phyloP scores from a whole-genome alignment of 257 asterid genomes.

The Knoxia roxburghii region DNA sequence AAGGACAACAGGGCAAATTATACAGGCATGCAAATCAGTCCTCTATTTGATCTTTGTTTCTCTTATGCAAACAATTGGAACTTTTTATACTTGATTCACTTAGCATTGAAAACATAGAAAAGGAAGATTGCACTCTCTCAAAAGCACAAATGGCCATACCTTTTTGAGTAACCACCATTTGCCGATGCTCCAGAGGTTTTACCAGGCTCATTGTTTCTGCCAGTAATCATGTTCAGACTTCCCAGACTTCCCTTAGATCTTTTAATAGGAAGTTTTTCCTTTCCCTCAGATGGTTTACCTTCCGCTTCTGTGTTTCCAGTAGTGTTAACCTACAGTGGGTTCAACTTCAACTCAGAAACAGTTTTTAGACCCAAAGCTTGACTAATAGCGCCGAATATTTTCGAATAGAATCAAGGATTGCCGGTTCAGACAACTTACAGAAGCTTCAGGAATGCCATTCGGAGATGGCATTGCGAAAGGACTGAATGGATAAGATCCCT shows the following conservation, averaged over 20 bases:
- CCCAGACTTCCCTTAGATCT: conserved; percentile 90
- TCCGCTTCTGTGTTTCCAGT: conserved; percentile 60
- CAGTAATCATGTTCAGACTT: conserved; percentile 75
- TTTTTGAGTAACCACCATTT: conserved; percentile 66
- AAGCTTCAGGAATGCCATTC: conserved; percentile 73
- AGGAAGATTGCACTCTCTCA: not conserved
- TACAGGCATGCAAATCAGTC: not conserved
- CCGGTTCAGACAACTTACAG: conserved; percentile 47
- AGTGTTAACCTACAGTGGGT: conserved; percentile 44
- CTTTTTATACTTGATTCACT: not conserved
- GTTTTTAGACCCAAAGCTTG: not conserved
- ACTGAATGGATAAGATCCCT: conserved; percentile 95
- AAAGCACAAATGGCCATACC: conserved; percentile 33
- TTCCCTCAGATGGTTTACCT: conserved; percentile 69
- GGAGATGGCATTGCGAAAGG: conserved; percentile 89
- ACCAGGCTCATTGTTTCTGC: conserved; percentile 62
- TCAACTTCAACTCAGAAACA: not conserved
- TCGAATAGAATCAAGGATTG: not conserved
- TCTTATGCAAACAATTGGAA: not conserved
- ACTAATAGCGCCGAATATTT: not conserved
- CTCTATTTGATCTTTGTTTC: not conserved
- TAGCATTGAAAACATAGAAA: not conserved
- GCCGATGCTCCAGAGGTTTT: conserved; percentile 61
- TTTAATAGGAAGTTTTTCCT: conserved; percentile 87
- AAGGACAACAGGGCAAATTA: not conserved